These are phyloP conservation scores for Citrus trifoliata DNA, from an alignment of 345 rosid genomes.

Conservation along the genomic window DNA sequence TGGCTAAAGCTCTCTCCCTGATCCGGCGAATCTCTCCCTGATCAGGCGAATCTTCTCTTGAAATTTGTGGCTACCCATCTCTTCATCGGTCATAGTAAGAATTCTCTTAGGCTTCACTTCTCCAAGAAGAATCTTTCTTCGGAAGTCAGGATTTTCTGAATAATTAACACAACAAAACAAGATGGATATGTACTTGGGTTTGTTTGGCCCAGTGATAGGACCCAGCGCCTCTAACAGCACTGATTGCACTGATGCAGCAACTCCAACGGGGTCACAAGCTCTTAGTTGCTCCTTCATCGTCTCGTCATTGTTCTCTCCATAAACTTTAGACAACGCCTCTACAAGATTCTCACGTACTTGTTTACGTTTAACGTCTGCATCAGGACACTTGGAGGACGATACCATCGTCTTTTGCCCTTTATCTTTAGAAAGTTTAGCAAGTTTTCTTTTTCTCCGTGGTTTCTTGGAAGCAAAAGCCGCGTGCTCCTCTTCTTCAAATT, in stretches of 20 bases:
- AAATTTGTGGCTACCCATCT: constrained; percentile 47
- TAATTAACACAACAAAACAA: constrained; percentile 48
- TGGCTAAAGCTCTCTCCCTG: constrained; percentile 32
- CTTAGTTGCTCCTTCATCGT: constrained; percentile 26
- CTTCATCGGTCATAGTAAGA: constrained; percentile 36
- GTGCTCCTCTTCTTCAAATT: no score
- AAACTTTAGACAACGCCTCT: constrained; percentile 44
- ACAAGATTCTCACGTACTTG: constrained; percentile 38
- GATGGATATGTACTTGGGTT: constrained; percentile 41
- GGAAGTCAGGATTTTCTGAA: constrained; percentile 45
- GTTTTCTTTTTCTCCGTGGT: no score
- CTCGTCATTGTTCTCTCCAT: constrained; percentile 18
- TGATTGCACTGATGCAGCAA: constrained; percentile 40
- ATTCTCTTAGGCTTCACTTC: constrained; percentile 27
- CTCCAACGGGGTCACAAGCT: constrained; percentile 26
- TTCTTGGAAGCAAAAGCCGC: no score
- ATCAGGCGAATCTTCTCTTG: constrained; percentile 24
- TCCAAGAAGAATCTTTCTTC: background rate
- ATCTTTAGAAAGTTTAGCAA: no score
- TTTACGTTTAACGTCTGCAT: background rate
- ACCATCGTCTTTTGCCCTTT: no score
- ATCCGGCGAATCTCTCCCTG: no score
- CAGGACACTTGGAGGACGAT: no score
- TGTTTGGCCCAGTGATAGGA: constrained; percentile 40
- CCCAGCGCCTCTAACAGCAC: constrained; percentile 44